phyloP scores from a whole-genome alignment of 305 asterid genomes.

The Fraxinus sp. region DNA sequence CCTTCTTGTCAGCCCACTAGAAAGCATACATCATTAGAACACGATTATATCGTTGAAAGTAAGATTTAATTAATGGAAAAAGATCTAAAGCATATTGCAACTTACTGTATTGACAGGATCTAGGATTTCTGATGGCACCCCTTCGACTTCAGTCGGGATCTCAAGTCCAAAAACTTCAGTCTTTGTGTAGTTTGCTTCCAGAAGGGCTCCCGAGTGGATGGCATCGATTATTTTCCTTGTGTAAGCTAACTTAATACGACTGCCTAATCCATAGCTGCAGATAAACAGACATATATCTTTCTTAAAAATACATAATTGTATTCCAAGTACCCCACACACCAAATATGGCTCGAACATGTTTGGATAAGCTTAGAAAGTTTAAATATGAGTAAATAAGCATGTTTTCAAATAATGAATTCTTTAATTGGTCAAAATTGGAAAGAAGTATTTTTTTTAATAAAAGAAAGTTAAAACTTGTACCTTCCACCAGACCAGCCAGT shows the following conservation, averaged over 20 bases:
- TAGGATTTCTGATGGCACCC: constrained; percentile 83
- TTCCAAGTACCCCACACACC: background rate
- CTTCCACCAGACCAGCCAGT: constrained; percentile 99
- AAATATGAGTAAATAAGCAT: background rate
- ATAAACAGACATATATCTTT: background rate
- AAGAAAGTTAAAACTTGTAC: constrained; percentile 30
- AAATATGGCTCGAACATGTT: background rate
- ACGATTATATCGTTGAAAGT: background rate
- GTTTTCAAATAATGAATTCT: background rate
- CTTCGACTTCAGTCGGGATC: constrained; percentile 77
- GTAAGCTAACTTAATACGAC: constrained; percentile 75
- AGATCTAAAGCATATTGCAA: constrained; percentile 2
- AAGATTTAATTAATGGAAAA: background rate
- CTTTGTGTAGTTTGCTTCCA: constrained; percentile 61
- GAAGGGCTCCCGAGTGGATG: constrained; percentile 76
- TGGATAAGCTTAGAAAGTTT: background rate
- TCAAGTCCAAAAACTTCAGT: constrained; percentile 79
- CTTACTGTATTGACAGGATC: constrained; percentile 86
- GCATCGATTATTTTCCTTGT: constrained; percentile 92
- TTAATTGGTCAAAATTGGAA: background rate
- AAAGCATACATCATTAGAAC: background rate
- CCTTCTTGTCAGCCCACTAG: constrained; percentile 71
- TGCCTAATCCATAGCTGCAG: constrained; percentile 78
- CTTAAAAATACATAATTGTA: background rate
- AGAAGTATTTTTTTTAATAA: background rate